These are phyloP conservation scores for Podaxis rugospora DNA, from an alignment of 768 basidiomycete genomes.

Conservation along the genomic window DNA sequence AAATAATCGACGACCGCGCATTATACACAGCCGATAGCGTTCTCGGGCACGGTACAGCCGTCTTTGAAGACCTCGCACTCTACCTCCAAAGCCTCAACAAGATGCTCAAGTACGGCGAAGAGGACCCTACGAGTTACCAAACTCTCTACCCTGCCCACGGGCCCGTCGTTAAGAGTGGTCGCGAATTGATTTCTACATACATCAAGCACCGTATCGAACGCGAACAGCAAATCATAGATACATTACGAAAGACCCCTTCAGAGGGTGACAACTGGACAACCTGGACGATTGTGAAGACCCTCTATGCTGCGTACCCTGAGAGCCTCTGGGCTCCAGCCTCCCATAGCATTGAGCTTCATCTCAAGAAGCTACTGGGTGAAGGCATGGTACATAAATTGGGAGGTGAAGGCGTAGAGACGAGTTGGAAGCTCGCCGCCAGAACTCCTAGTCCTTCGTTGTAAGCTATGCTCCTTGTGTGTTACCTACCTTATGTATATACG, in stretches of 20 bases:
- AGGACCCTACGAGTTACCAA: constrained; percentile 26
- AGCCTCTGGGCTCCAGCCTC: constrained; percentile 70
- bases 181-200: constrained; percentile 60
- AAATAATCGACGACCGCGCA: constrained; percentile 62
- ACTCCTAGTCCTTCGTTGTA: constrained; percentile 18
- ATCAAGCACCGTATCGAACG: constrained; percentile 78
- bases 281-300: constrained; percentile 55
- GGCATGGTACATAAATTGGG: constrained; percentile 45
- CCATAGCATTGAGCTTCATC: constrained; percentile 62
- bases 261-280: constrained; percentile 46
- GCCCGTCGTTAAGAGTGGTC: constrained; percentile 63
- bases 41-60: constrained; percentile 84
- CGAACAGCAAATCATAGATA: constrained; percentile 69
- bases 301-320: constrained; percentile 73
- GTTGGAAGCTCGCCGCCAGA: constrained; percentile 35
- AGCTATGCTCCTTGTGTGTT: neutral
- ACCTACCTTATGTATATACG: neutral
- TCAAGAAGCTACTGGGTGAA: constrained; percentile 69
- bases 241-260: constrained; percentile 36
- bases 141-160: constrained; percentile 89
- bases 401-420: constrained; percentile 47
- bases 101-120: constrained; percentile 43
- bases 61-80: constrained; percentile 77
- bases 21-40: constrained; percentile 92
- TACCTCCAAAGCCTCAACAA: constrained; percentile 64